Conservation (phyloP, 192 early-diverging fungal genomes). For the Linnemannia schmuckeri region DNA sequence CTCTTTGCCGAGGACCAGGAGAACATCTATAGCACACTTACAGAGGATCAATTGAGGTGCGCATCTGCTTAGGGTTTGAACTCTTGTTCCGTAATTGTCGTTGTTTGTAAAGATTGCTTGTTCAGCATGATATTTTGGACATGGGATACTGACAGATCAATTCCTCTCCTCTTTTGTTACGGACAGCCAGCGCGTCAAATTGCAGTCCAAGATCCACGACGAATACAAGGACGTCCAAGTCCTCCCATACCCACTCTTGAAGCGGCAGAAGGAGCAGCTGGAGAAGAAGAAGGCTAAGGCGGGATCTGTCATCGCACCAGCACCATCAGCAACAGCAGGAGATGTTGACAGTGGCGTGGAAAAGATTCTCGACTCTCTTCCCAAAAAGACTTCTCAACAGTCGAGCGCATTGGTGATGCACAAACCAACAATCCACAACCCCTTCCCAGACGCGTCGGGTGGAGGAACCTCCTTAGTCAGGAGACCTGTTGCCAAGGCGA, state of each 20-base stretch:
- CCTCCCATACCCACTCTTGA: conserved; percentile 71
- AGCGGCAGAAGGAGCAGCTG: conserved; percentile 62
- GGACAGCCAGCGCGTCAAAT: conserved; percentile 72
- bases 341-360: conserved; percentile 57
- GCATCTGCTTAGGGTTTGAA: background rate
- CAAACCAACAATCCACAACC: conserved; percentile 54
- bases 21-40: conserved; percentile 15
- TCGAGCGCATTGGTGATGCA: conserved; percentile 45
- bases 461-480: conserved; percentile 66
- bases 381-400: conserved; percentile 52
- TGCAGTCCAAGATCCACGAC: conserved; percentile 81
- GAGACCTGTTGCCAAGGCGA: conserved; percentile 62
- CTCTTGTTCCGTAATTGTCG: background rate
- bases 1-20: conserved; percentile 50
- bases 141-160: background rate
- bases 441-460: conserved; percentile 59
- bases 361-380: conserved; percentile 60
- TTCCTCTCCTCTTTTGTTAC: background rate
- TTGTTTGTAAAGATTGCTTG: background rate
- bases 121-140: background rate
- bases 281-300: conserved; percentile 59
- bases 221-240: conserved; percentile 76
- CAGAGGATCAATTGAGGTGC: conserved; percentile 43
- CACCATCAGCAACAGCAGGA: conserved; percentile 43
- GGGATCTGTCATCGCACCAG: conserved; percentile 12